Conservation (phyloP, 2,329 filamentous ascomycete species). For the Pyrenochaeta sp. region DNA sequence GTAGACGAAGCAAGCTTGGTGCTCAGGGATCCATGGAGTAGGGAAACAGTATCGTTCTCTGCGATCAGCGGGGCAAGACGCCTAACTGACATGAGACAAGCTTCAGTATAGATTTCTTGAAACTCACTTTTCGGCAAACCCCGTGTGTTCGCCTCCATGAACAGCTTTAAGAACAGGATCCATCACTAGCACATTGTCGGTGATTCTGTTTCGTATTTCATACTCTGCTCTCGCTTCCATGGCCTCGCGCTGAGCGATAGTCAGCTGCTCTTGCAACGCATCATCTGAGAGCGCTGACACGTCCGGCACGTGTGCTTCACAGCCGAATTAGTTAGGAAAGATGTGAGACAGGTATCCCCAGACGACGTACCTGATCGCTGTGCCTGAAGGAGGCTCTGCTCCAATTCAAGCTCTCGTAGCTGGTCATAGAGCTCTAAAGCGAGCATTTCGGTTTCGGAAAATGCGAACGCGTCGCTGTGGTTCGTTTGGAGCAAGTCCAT, state of each 20-base stretch:
- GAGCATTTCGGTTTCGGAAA: conserved; percentile 72
- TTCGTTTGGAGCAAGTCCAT: conserved; percentile 54
- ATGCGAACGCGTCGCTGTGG: conserved; percentile 59
- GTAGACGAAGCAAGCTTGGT: conserved; percentile 61
- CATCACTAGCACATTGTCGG: conserved; percentile 73
- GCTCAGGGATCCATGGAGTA: conserved; percentile 68
- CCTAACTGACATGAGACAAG: conserved; percentile 52
- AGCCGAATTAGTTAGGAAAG: conserved; percentile 19
- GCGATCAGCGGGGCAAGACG: conserved; percentile 73
- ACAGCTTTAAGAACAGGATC: conserved; percentile 82
- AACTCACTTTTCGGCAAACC: conserved; percentile 72
- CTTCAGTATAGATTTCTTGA: neutral
- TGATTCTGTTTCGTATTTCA: conserved; percentile 72
- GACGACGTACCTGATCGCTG: conserved; percentile 42
- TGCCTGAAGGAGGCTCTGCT: conserved; percentile 71
- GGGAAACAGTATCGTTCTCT: conserved; percentile 72
- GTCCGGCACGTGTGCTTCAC: conserved; percentile 34
- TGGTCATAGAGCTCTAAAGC: conserved; percentile 76
- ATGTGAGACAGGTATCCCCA: neutral
- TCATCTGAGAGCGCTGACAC: conserved; percentile 56
- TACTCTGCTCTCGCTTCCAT: conserved; percentile 76
- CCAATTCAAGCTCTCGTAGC: conserved; percentile 74
- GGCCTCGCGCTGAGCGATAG: conserved; percentile 68
- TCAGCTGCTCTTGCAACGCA: conserved; percentile 61
- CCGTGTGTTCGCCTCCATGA: conserved; percentile 71